Percentiles rank a stretch among this genome's conserved stretches.
Evolutionary conservation across 495 filamentous ascomycete genomes (phyloP).

Genomic region (Aspergillus ostianus): DNA sequence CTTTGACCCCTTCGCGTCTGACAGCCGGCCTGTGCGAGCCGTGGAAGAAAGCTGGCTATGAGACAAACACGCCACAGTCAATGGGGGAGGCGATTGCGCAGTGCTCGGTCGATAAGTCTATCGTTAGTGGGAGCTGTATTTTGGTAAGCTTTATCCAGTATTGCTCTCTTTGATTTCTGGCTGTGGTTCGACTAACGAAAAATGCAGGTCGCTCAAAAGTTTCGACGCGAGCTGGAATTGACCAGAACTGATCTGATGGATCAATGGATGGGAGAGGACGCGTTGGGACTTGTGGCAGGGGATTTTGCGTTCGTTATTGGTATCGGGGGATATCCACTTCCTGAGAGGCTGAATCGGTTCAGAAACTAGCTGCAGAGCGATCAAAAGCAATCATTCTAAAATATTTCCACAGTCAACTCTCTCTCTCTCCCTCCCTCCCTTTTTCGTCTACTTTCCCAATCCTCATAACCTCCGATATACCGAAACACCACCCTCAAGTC

Average conservation of each 20-base stretch:
- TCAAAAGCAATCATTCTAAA: too few relatives aligned
- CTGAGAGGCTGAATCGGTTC: background rate
- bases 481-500: too few relatives aligned
- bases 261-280: background rate
- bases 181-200: background rate
- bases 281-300: background rate
- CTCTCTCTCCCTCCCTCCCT: too few relatives aligned
- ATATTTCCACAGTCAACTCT: too few relatives aligned
- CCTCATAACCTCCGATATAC: too few relatives aligned
- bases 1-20: slow-evolving; percentile 30
- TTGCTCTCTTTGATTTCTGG: background rate
- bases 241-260: background rate
- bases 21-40: slow-evolving; percentile 19
- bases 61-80: slow-evolving; percentile 18
- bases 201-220: background rate
- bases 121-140: background rate
- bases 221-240: background rate
- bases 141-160: background rate
- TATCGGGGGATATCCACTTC: background rate
- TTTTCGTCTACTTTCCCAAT: too few relatives aligned
- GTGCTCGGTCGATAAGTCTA: background rate
- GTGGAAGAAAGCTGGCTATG: slow-evolving; percentile 24
- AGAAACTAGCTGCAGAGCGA: background rate
- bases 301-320: background rate
- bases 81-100: background rate